Conservation (phyloP, 176 grass and related monocot species). For the Tillandsia fasciculata region DNA sequence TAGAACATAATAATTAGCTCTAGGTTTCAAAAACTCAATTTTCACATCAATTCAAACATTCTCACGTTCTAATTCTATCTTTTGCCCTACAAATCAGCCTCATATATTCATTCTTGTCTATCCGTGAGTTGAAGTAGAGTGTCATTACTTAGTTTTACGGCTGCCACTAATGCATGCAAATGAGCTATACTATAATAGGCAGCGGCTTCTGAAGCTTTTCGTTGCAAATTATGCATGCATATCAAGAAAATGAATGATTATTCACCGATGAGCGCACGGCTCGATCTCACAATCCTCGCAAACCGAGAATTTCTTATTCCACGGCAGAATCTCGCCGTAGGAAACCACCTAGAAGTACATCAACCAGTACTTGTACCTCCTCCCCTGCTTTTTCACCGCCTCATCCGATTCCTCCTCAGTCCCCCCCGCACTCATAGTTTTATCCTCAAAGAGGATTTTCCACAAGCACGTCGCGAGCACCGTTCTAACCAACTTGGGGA, state of each 20-base stretch:
- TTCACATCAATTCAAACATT: too few relatives aligned
- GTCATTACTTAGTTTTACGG: too few relatives aligned
- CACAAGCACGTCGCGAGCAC: too few relatives aligned
- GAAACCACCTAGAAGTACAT: constrained; percentile 94
- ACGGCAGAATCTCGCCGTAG: constrained; percentile 31
- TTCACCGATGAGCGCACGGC: constrained; percentile 23
- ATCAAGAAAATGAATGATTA: constrained; percentile 18
- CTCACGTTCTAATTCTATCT: too few relatives aligned
- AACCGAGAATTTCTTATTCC: constrained; percentile 13
- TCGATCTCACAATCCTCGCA: constrained; percentile 16
- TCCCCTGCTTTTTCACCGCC: constrained; percentile 39
- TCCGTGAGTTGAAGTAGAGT: too few relatives aligned
- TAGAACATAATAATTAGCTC: too few relatives aligned
- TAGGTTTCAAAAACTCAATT: too few relatives aligned
- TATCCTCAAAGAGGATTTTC: constrained; percentile 45
- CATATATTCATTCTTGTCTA: too few relatives aligned
- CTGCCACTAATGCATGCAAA: too few relatives aligned
- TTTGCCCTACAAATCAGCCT: too few relatives aligned
- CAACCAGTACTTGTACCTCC: constrained; percentile 85
- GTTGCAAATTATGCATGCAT: not conserved
- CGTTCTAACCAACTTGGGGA: too few relatives aligned
- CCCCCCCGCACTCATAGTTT: constrained; percentile 2
- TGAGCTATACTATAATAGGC: not conserved
- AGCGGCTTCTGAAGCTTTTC: too few relatives aligned
- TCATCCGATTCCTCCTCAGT: constrained; percentile 29